Base-by-base conservation (phyloP, 2,329 filamentous ascomycete genomes). In the Phyllosticta citriasiana region DNA sequence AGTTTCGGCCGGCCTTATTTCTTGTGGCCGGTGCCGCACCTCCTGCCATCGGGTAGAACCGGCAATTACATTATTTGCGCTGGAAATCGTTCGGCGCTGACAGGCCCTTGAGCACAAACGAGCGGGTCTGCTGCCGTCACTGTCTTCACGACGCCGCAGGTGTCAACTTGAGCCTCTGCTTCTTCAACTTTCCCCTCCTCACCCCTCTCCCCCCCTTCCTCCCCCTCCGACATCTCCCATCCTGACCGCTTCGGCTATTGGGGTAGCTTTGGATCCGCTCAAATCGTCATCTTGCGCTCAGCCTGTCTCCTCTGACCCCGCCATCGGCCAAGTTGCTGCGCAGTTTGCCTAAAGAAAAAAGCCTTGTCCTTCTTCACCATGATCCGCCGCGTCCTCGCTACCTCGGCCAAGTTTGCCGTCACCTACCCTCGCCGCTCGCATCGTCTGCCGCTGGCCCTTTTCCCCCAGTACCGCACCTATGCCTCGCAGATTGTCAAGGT, bases 401-500 rank as follows among this genome's bases (percentile, higher is more conserved):
- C 60, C 55, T 61, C 60, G 55, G 55, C 56, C 55, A 50, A 55
- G 50, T 61, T 61, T 67, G 24, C 64, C 64, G 59, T 65, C 64
- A 35, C 53, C 63, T 51, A 67, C 65, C 61, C 65, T 65, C 61
- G 65, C 68, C 55, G 57, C 62, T 56, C 72, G 69, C 64, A 70
- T 66, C 68, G 74, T 71, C 65, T 71, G 55, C 60, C 60, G 30
- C 55, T 53, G 53, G 40, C 57, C 27, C 60, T 61, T 40, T 61
- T 71, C 64, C 67, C 70, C 53, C 71, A 73, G 64, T 69, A 66
- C 59, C 69, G 73, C 64, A 71, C 62, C 63, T 75, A 74, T 69
- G 72, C 92, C 73, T 91, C 96, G 72, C 87, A 84, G 67, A 78
- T 93, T 65, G 86, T 99, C 75, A 93, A 97, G 79, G 94, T 97